Conservation (phyloP, 2,329 filamentous ascomycete species). For the Arthrobotrys megalospora region DNA sequence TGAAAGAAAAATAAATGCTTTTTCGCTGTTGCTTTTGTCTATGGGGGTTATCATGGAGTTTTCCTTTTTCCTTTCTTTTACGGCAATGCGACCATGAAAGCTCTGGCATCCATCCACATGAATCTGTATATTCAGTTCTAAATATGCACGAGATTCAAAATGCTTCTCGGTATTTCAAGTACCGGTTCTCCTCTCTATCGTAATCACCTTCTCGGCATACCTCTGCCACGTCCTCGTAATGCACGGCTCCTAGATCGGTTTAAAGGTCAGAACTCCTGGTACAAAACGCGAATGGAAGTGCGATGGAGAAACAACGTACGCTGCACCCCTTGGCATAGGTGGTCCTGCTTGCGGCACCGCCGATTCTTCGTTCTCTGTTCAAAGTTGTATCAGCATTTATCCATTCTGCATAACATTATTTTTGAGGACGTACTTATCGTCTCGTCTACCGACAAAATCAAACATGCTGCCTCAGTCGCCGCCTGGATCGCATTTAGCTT, state of each 20-base stretch:
- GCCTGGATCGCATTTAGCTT: conserved; percentile 98
- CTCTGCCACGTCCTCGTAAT: conserved; percentile 84
- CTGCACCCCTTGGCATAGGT: conserved; percentile 70
- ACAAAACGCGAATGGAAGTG: conserved; percentile 9
- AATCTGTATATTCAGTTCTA: conserved; percentile 53
- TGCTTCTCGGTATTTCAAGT: background rate
- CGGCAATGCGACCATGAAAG: conserved; percentile 28
- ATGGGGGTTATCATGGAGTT: conserved; percentile 57
- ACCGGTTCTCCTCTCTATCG: background rate
- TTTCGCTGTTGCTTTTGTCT: conserved; percentile 47
- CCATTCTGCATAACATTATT: background rate
- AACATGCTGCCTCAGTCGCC: conserved; percentile 92
- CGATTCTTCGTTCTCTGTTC: conserved; percentile 88
- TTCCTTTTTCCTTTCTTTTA: conserved; percentile 38
- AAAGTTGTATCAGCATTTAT: conserved; percentile 43
- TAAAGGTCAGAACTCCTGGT: conserved; percentile 75
- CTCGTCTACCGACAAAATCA: conserved; percentile 97
- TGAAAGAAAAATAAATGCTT: conserved; percentile 26
- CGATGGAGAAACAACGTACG: conserved; percentile 64
- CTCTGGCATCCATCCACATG: conserved; percentile 21
- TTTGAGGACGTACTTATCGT: conserved; percentile 80
- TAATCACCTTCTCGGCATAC: conserved; percentile 84
- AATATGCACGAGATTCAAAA: conserved; percentile 38
- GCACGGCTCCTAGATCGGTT: conserved; percentile 71
- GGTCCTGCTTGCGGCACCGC: conserved; percentile 80